These are phyloP conservation scores for Dactylellina sp. DNA, from an alignment of 2,329 filamentous ascomycete species.

Conservation along the genomic window DNA sequence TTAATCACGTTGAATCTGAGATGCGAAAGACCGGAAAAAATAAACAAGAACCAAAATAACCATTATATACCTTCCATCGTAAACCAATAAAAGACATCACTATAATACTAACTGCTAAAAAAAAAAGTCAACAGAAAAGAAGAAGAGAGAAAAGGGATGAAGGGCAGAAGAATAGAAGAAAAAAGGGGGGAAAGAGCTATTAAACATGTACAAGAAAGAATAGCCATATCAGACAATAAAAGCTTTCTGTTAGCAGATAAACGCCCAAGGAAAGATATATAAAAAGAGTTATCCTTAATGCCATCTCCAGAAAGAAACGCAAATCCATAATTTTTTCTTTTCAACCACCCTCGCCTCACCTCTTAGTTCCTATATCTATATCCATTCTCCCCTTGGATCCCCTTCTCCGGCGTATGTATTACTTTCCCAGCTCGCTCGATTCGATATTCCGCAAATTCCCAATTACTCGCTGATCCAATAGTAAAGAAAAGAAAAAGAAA, in stretches of 20 bases:
- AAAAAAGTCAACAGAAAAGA: no score
- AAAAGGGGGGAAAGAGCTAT: constrained; percentile 23
- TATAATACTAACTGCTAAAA: no score
- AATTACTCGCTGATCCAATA: neutral
- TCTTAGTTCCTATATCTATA: neutral
- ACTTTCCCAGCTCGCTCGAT: neutral
- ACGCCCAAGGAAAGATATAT: constrained; percentile 15
- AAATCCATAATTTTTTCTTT: neutral
- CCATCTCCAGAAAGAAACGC: neutral
- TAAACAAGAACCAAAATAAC: no score
- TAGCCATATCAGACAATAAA: constrained; percentile 2
- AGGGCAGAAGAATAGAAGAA: constrained; percentile 12
- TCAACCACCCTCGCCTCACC: constrained; percentile 3
- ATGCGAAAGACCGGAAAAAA: no score
- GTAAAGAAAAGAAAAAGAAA: no score
- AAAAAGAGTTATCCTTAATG: constrained; percentile 2
- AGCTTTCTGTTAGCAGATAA: neutral
- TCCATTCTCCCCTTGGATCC: no score
- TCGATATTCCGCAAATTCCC: neutral
- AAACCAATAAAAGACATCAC: no score
- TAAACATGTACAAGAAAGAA: constrained; percentile 41
- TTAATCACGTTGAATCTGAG: no score
- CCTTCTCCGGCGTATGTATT: neutral
- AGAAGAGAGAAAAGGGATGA: neutral
- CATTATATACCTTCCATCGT: no score